Percentiles rank a stretch among this genome's conserved stretches.
Conservation (phyloP, 345 rosid species). For the Brassica incana region DNA sequence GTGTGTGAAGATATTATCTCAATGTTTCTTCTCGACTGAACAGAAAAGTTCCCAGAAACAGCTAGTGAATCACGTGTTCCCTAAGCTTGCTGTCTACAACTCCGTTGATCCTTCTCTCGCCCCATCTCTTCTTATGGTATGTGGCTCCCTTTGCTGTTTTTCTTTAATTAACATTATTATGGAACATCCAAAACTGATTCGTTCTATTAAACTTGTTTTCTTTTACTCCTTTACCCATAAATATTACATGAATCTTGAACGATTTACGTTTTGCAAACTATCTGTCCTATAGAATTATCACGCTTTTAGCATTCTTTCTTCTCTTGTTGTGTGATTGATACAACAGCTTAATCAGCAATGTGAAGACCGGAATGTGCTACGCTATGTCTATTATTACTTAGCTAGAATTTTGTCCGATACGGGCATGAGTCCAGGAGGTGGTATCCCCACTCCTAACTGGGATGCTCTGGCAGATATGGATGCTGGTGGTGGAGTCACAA, state of each 20-base stretch:
- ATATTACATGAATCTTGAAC: background rate
- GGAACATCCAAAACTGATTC: background rate
- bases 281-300: conserved; percentile 8
- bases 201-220: background rate
- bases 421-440: conserved; percentile 93
- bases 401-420: conserved; percentile 93
- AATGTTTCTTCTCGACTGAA: conserved; percentile 25
- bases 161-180: background rate
- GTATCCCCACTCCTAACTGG: conserved; percentile 99
- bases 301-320: conserved; percentile 8
- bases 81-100: conserved; percentile 96
- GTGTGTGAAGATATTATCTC: conserved; percentile 4
- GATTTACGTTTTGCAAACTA: conserved; percentile 5
- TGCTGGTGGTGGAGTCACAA: conserved; percentile 95
- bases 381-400: conserved; percentile 95
- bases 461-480: conserved; percentile 99
- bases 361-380: conserved; percentile 86
- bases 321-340: conserved; percentile 24
- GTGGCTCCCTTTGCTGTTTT: background rate
- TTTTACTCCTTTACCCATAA: background rate
- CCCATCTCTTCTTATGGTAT: conserved; percentile 98
- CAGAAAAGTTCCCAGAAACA: conserved; percentile 96
- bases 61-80: conserved; percentile 86
- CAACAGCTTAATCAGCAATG: conserved; percentile 94
- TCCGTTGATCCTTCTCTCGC: conserved; percentile 99